phyloP scores from a whole-genome alignment of 2,329 filamentous ascomycete genomes.

The Boeremia lycopersici region DNA sequence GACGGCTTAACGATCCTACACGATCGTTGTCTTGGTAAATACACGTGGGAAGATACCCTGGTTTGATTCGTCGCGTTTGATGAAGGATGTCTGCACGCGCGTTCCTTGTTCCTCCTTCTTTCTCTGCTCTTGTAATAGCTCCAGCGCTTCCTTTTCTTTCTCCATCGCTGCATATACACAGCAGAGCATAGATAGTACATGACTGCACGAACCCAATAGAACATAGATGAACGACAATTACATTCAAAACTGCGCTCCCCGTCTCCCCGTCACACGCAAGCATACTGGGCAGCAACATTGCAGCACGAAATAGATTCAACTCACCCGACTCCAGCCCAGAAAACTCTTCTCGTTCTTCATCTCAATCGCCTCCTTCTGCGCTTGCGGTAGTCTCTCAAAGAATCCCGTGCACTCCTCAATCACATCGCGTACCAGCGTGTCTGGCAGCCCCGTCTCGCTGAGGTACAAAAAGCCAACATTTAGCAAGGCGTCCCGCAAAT shows the following conservation, averaged over 20 bases:
- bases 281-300: not conserved
- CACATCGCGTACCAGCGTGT: constrained; percentile 68
- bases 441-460: constrained; percentile 68
- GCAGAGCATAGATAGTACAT: constrained; percentile 5
- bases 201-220: constrained; percentile 15
- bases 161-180: constrained; percentile 1
- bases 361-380: constrained; percentile 71
- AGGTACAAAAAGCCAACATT: constrained; percentile 91
- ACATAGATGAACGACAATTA: constrained; percentile 1
- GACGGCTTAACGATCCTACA: not conserved
- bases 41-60: constrained; percentile 14
- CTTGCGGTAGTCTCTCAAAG: constrained; percentile 72
- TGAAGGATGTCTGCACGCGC: not conserved
- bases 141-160: not conserved
- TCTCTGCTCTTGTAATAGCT: constrained; percentile 3
- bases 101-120: not conserved
- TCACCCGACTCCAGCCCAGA: constrained; percentile 54
- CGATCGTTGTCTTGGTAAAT: not conserved
- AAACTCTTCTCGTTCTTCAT: constrained; percentile 59
- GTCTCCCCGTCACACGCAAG: not conserved
- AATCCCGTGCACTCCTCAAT: constrained; percentile 72
- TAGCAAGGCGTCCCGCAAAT: constrained; percentile 76
- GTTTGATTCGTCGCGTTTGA: constrained; percentile 3
- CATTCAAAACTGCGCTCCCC: not conserved
- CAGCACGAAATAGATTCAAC: constrained; percentile 21